phyloP scores from a whole-genome alignment of 1,284 basidiomycete genomes.

The Boletus albobrunnescens region DNA sequence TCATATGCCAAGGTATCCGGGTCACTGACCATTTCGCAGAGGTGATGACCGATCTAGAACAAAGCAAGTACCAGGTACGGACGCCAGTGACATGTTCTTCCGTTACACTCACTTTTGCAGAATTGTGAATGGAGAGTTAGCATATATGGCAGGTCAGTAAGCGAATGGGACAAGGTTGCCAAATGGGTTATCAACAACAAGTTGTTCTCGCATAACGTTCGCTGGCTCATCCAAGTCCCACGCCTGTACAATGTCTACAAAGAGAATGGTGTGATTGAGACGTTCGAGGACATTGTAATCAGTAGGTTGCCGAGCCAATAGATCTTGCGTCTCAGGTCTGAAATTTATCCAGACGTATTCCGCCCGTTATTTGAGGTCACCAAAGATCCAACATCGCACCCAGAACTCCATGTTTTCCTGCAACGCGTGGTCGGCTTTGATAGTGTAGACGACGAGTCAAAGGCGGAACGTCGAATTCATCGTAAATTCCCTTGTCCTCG shows the following conservation, averaged over 20 bases:
- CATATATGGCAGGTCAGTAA: slow-evolving; percentile 78
- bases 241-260: slow-evolving; percentile 97
- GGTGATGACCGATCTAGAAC: slow-evolving; percentile 93
- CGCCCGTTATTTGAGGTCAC: slow-evolving; percentile 95
- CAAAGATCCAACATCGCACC: slow-evolving; percentile 83
- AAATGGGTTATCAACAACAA: slow-evolving; percentile 96
- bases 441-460: slow-evolving; percentile 97
- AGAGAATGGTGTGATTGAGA: slow-evolving; percentile 77
- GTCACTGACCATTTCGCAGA: slow-evolving; percentile 47
- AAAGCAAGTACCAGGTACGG: slow-evolving; percentile 92
- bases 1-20: background rate
- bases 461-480: slow-evolving; percentile 87
- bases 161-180: slow-evolving; percentile 98
- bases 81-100: background rate
- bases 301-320: slow-evolving; percentile 52
- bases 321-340: background rate
- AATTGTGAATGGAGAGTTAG: slow-evolving; percentile 97
- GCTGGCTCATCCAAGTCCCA: slow-evolving; percentile 97
- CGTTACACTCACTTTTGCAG: slow-evolving; percentile 36
- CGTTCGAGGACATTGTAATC: slow-evolving; percentile 87
- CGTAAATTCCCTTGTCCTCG: slow-evolving; percentile 94
- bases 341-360: slow-evolving; percentile 72
- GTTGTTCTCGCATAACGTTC: slow-evolving; percentile 92
- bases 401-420: slow-evolving; percentile 92
- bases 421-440: slow-evolving; percentile 97